phyloP scores from a whole-genome alignment of 2,329 filamentous ascomycete genomes.

The Leptographium wingfieldii region DNA sequence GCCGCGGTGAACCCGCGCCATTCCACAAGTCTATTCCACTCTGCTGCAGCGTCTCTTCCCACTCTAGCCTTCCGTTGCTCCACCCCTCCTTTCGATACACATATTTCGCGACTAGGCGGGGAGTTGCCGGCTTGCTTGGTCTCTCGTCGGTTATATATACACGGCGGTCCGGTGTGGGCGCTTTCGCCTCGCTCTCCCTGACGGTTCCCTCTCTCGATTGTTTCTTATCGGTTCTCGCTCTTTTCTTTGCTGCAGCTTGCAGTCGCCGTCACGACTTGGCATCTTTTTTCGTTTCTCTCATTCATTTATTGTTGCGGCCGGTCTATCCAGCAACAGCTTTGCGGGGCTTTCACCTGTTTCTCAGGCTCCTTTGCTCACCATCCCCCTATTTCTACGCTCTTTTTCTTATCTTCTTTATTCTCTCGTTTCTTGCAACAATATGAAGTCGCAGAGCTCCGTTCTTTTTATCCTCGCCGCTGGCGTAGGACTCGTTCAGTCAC shows the following conservation, averaged over 20 bases:
- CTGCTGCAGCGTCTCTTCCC: neutral
- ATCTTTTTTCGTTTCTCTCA: neutral
- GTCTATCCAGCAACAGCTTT: neutral
- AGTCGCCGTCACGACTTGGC: neutral
- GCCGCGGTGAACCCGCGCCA: neutral
- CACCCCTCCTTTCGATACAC: conserved; percentile 1
- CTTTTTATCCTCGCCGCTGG: conserved; percentile 3
- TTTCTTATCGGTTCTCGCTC: neutral
- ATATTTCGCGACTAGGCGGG: neutral
- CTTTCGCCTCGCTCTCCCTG: neutral
- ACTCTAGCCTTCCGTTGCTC: neutral
- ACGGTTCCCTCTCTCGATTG: neutral
- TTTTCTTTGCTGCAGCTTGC: neutral
- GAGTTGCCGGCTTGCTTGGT: neutral
- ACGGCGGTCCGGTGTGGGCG: neutral
- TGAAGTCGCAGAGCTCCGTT: conserved; percentile 4
- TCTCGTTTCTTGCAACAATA: conserved; percentile 1
- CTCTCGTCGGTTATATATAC: neutral
- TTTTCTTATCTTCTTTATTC: neutral
- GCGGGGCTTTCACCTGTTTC: neutral
- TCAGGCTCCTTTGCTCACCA: neutral
- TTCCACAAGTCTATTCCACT: neutral
- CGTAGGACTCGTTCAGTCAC: conserved; percentile 1
- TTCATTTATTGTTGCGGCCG: neutral
- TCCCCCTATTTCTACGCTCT: neutral